Evolutionary conservation across 192 early-diverging fungal genomes (phyloP), one percentile per base, ranked within the genome.

Genomic region (Rhizophagus clarus): DNA sequence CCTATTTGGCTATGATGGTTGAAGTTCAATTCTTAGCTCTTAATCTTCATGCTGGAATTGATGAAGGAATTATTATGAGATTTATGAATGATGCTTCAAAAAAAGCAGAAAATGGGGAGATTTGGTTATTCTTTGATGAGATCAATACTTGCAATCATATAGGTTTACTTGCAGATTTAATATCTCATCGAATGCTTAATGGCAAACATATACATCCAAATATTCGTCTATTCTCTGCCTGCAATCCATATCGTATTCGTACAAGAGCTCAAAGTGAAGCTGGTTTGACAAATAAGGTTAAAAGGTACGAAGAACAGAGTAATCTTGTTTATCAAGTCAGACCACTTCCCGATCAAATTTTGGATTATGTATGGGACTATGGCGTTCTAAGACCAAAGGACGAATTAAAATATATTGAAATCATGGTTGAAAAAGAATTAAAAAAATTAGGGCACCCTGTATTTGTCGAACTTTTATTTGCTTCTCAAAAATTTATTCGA

Each of bases 401-500:
- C 17, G 51, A 56, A 22, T 22, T 56, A 7, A 56, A 56, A 2
- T 56, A 15, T 22, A 69, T 34, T 56, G 17, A 56, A 56, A 56
- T 56, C 17, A 56, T 56, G 51, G 51, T 56, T 22, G 51, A 56
- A 20, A 56, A 56, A 22, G 51, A 56, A 56, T 22, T 56, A 56
- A 22, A 56, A 56, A 56, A 56, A 56, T 24, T 49, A 17, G 31
- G 28, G 6, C 14, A 12, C 24, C 69, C 29, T 1, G 32, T 14
- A 66, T 75, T 66, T 51, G n/a, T 28, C 28, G 20, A 56, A 20
- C 51, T 56, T 17, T 56, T 79, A 4, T 79, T 74, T 49, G 62
- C 75, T 14, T 79, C 77, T n/a, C 77, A 79, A 40, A 47, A 42
- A 73, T 79, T 74, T 22, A 79, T 79, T 42, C 77, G 77, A 6